Percentiles rank a stretch among this genome's conserved stretches.
Conservation (phyloP, 2,329 filamentous ascomycete genomes). For the Aspergillus calidoustus region DNA sequence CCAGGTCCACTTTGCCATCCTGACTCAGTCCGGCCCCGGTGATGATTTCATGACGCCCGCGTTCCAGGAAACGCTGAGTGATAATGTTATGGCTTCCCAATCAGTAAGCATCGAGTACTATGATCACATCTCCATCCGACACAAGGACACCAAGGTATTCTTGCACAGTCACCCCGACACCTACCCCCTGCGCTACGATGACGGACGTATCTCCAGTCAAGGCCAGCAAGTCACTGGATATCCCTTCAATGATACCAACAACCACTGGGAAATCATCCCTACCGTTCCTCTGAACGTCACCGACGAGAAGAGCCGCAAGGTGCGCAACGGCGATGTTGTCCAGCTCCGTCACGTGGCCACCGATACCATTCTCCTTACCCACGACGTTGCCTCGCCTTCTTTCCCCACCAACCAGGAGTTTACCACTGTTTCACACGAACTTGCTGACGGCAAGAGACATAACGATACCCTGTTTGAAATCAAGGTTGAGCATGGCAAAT, state of each 20-base stretch:
- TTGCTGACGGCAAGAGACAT: constrained; percentile 73
- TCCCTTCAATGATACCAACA: constrained; percentile 98
- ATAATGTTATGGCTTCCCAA: constrained; percentile 90
- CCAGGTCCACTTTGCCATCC: constrained; percentile 95
- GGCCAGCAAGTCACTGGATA: constrained; percentile 98
- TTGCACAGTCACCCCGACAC: constrained; percentile 89
- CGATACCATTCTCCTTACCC: constrained; percentile 82
- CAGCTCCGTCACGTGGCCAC: constrained; percentile 86
- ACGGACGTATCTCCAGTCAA: constrained; percentile 95
- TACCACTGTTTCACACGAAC: constrained; percentile 75
- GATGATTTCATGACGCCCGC: constrained; percentile 99
- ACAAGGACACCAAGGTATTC: constrained; percentile 97
- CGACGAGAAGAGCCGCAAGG: constrained; percentile 63
- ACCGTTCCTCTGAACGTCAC: constrained; percentile 57
- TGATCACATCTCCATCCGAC: constrained; percentile 82
- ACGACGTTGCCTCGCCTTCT: constrained; percentile 95
- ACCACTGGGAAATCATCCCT: constrained; percentile 94
- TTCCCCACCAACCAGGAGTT: constrained; percentile 99
- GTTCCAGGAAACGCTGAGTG: constrained; percentile 95
- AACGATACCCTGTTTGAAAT: constrained; percentile 95
- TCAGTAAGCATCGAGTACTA: constrained; percentile 87
- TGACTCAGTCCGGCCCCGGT: constrained; percentile 85
- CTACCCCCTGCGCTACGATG: constrained; percentile 95
- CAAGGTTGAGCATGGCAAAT: constrained; percentile 83
- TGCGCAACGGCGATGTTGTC: constrained; percentile 84